A percentile compares a stretch with the other conserved stretches of the same genome.
phyloP scores from a whole-genome alignment of 2,329 filamentous ascomycete species.

The Tolypocladium sp. region DNA sequence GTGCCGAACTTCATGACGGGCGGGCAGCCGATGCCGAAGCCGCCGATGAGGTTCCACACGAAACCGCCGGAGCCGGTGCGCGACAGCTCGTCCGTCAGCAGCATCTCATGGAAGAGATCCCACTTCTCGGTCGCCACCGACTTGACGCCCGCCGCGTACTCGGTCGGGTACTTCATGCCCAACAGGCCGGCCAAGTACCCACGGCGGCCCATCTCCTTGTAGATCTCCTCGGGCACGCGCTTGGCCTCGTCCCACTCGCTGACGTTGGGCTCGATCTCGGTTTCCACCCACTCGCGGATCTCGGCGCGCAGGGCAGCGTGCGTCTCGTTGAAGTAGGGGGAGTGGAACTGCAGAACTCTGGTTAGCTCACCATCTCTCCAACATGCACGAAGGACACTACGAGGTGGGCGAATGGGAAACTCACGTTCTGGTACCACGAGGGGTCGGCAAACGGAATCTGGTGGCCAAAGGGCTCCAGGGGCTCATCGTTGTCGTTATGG shows the following conservation, averaged over 20 bases:
- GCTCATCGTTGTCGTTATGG: slow-evolving; percentile 46
- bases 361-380: neutral
- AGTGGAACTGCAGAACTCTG: slow-evolving; percentile 63
- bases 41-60: slow-evolving; percentile 93
- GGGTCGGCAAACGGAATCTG: slow-evolving; percentile 89
- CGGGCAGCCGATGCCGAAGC: slow-evolving; percentile 91
- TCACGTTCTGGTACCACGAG: slow-evolving; percentile 86
- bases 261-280: slow-evolving; percentile 81
- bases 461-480: slow-evolving; percentile 76
- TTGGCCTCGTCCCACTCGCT: slow-evolving; percentile 96
- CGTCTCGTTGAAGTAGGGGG: slow-evolving; percentile 90
- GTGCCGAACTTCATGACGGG: slow-evolving; percentile 88
- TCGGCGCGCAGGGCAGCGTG: slow-evolving; percentile 87
- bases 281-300: slow-evolving; percentile 85
- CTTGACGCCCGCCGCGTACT: slow-evolving; percentile 66
- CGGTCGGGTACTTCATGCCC: slow-evolving; percentile 69
- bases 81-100: slow-evolving; percentile 89
- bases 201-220: slow-evolving; percentile 88
- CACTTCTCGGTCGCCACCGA: slow-evolving; percentile 80
- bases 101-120: slow-evolving; percentile 97
- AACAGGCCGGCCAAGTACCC: slow-evolving; percentile 91
- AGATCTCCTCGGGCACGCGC: slow-evolving; percentile 78
- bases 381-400: neutral
- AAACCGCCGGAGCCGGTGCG: slow-evolving; percentile 83
- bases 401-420: slow-evolving; percentile 19